Base-by-base conservation (phyloP, 2,329 filamentous ascomycete genomes). In the Aspergillus ibericus region DNA sequence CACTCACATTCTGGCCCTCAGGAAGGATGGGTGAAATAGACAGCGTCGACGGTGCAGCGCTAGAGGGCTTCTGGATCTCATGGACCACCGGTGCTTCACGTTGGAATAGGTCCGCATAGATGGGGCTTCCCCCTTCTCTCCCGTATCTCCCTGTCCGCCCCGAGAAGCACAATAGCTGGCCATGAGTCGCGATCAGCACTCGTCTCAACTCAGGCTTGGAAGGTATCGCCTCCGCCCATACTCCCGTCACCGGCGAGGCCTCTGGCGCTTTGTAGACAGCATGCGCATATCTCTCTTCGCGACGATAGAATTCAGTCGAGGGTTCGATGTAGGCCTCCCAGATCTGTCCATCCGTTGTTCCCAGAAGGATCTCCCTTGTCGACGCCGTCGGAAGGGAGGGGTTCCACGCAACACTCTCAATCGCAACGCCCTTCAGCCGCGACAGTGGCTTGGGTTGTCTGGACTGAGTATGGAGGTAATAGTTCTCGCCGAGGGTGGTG, bases 281-380 rank as follows among this genome's bases (percentile, higher is more conserved):
- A 74, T 93, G 93, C 60, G 96, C 78, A 73, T 96, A 96, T 76
- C 92, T 92, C 74, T 99, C 95, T 75, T 98, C 93, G 71, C 93
- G 90, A 66, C 92, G 86, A 77, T 97, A 98, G 77, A 97, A 97
- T 73, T 98, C 95, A 50, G 89, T 92, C 13, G 92, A 90, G 3
- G 92, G 92, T 75, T 99, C 95, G 70, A 99, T 93, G 69, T 92
- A 98, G 16, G 89, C 89, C 77, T 99, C 95, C 77, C 96, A 98
- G 32, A 99, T 86, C 74, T 92, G 95, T 25, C 95, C 95, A 76
- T 98, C 95, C n/a, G 90, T 87, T 9, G 92, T 89, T 34, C 95
- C 95, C 32, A 99, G 78, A 8, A 99, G 80, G 36, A 99, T 98
- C 80, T 99, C 95, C 58, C 95, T 84, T 3, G 95, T 99, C 1